Base-by-base conservation (phyloP, 2,329 filamentous ascomycete species). In the Colletotrichum somersetense region DNA sequence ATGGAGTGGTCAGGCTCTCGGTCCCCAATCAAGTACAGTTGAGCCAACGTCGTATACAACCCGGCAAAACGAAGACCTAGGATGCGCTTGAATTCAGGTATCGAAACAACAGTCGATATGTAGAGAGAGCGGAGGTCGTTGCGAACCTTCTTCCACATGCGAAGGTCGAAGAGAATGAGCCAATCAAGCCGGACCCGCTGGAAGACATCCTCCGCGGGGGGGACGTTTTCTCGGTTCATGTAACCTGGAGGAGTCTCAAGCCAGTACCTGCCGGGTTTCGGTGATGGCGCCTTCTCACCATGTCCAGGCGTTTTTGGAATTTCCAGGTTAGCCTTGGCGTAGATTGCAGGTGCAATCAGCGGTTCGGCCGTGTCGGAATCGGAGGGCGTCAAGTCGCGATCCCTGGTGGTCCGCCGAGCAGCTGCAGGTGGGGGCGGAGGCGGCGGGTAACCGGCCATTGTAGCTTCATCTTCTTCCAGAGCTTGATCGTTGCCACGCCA, bases 1-100 rank as follows among this genome's bases (percentile, higher is more conserved):
- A 99, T 98, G 14, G 96, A 98, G 81, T 98, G 96, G 78, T 99
- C 96, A 2, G 96, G 96, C 80, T 99, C 96, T 74, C 96, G 89
- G 79, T 99, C 96, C 18, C 96, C 96, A 75, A 99, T 96, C 40
- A 99, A 89, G 80, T 98, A 99, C 4, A 99, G 86, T 80, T 99
- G 96, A 6, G 96, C 95, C 59, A 99, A 85, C 2, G 93, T 93
- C 1, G 96, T 98, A 82, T 99, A 99, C 3, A 99, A 87, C 0
- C 95, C 96, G 65, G 97, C 94, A 80, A 99, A 97, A n/a, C 96
- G 91, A 55, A 99, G 85, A 2, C 96, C 95, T 67, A 99, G 86
- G 12, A 99, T 91, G 26, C 96, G 91, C 84, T 99, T 99, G 88
- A 99, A 99, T 79, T 97, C 90, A 5, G 96, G 96, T 66, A 99